phyloP scores from a whole-genome alignment of 1,284 basidiomycete species.

The Cutaneotrichosporon sp. region DNA sequence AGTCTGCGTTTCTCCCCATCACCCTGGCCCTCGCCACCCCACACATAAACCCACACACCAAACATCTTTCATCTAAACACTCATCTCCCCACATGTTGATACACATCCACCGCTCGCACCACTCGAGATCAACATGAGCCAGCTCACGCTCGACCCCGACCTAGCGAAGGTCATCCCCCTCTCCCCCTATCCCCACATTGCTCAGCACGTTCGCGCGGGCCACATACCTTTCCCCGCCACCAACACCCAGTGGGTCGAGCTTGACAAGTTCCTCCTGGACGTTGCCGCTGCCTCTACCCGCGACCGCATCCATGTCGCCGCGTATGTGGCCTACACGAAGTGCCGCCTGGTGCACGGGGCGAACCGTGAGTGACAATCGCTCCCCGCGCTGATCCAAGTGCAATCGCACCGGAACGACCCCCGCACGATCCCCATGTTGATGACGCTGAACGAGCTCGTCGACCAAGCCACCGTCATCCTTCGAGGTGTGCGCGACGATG shows the following conservation, averaged over 20 bases:
- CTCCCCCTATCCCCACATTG: background rate
- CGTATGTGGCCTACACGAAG: background rate
- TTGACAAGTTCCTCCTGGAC: background rate
- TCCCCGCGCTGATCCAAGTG: background rate
- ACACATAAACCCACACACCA: background rate
- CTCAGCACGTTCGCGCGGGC: background rate
- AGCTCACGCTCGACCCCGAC: background rate
- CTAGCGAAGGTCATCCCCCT: background rate
- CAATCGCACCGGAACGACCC: background rate
- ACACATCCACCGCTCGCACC: background rate
- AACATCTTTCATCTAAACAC: background rate
- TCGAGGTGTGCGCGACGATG: background rate
- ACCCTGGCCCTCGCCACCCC: background rate
- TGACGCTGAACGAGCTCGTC: background rate
- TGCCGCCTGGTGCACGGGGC: background rate
- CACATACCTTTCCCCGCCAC: background rate
- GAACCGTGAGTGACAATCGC: background rate
- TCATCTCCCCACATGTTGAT: background rate
- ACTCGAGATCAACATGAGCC: background rate
- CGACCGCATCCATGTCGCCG: background rate
- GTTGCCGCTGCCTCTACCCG: background rate
- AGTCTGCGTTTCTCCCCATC: too few species aligned
- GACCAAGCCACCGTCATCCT: background rate
- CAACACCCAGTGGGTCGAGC: background rate
- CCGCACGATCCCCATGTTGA: background rate